Conservation (phyloP, 768 basidiomycete species). For the Dioszegia hungarica region DNA sequence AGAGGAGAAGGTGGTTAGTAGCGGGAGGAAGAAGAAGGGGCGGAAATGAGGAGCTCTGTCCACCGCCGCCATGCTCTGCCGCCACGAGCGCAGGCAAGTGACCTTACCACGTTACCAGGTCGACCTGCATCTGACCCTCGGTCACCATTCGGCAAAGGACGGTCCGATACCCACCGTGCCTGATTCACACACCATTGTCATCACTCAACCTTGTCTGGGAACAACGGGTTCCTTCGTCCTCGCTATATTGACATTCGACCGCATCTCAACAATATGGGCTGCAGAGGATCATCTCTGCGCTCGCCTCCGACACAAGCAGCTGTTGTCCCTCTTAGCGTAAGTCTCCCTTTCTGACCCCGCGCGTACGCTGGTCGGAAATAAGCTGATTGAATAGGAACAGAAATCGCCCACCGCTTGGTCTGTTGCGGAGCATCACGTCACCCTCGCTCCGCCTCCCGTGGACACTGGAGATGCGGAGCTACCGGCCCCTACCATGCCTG, state of each 20-base stretch:
- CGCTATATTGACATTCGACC: no score
- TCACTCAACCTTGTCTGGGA: not conserved
- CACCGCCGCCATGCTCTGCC: no score
- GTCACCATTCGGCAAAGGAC: slow-evolving; percentile 1
- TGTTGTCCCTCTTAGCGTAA: slow-evolving; percentile 3
- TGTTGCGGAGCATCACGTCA: not conserved
- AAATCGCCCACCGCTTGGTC: not conserved
- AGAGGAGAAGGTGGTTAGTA: slow-evolving; percentile 14
- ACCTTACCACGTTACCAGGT: no score
- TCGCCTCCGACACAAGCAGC: no score
- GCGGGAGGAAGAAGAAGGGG: slow-evolving; percentile 16
- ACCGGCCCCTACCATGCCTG: not conserved
- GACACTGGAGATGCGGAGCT: not conserved
- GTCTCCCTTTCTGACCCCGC: not conserved
- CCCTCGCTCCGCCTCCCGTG: not conserved
- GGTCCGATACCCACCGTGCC: not conserved
- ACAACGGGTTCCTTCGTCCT: no score
- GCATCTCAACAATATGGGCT: not conserved
- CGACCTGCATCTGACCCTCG: no score
- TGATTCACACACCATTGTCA: slow-evolving; percentile 5
- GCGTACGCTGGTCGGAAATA: no score
- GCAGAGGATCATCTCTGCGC: not conserved
- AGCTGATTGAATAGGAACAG: not conserved
- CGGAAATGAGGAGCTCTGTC: slow-evolving; percentile 11
- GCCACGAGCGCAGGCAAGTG: no score